Conservation (phyloP, 2,329 filamentous ascomycete species). For the Nemania sp. region DNA sequence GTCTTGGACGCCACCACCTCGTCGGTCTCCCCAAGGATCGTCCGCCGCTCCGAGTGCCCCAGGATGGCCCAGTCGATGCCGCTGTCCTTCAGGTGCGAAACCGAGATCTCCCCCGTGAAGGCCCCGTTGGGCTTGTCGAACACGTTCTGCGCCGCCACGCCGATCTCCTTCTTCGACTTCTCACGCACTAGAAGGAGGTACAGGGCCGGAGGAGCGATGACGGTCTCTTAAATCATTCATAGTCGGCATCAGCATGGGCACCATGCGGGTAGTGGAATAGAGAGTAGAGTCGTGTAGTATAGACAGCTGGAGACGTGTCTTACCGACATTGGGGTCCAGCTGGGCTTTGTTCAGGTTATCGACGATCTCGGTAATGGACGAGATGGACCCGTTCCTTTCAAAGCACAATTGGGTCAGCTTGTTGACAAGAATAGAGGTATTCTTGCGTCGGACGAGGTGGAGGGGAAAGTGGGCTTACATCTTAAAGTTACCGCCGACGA, state of each 20-base stretch:
- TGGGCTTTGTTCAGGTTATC: conserved; percentile 83
- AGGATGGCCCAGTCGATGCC: conserved; percentile 88
- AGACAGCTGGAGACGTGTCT: conserved; percentile 44
- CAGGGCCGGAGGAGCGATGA: conserved; percentile 86
- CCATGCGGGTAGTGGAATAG: background rate
- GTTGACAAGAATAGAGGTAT: conserved; percentile 16
- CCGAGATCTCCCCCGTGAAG: conserved; percentile 95
- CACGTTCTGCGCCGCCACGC: conserved; percentile 94
- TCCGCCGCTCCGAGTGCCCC: conserved; percentile 93
- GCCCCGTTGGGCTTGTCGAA: conserved; percentile 96
- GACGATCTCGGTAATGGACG: conserved; percentile 90
- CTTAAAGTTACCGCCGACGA: conserved; percentile 99
- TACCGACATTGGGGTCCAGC: conserved; percentile 75
- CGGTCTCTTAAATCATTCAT: conserved; percentile 70
- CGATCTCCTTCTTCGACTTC: conserved; percentile 72
- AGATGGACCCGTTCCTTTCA: conserved; percentile 85
- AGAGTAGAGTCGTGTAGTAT: background rate
- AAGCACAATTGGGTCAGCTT: conserved; percentile 14
- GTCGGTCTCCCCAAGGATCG: conserved; percentile 85
- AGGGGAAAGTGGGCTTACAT: conserved; percentile 66
- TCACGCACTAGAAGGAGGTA: conserved; percentile 89
- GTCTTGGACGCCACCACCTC: conserved; percentile 89
- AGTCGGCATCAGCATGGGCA: no score
- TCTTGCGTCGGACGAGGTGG: conserved; percentile 5
- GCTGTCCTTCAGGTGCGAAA: conserved; percentile 85